phyloP scores from a whole-genome alignment of 257 asterid species.

The Craterostigma plantagineum region DNA sequence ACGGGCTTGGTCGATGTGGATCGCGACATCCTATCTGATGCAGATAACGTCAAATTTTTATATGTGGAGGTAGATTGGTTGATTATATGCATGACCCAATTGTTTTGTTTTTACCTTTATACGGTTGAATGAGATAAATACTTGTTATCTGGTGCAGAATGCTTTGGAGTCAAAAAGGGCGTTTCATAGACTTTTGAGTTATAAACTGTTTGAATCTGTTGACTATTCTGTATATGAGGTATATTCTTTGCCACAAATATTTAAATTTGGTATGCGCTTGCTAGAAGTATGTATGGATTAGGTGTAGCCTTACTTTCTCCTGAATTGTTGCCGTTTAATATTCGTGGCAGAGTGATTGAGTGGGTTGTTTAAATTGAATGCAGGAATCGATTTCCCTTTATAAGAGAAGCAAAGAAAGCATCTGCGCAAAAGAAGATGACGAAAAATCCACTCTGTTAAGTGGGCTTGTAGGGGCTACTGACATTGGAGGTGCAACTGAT shows the following conservation, averaged over 20 bases:
- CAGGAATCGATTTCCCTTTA: too few relatives aligned
- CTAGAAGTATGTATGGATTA: too few relatives aligned
- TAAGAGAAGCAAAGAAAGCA: too few relatives aligned
- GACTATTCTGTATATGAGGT: constrained; percentile 73
- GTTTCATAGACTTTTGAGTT: constrained; percentile 17
- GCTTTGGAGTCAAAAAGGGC: constrained; percentile 22
- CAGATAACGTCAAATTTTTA: constrained; percentile 26
- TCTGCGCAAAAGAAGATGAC: too few relatives aligned
- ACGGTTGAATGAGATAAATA: neutral
- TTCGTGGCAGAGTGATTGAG: too few relatives aligned
- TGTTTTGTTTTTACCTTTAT: constrained; percentile 3
- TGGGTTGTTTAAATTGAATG: too few relatives aligned
- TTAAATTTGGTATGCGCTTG: too few relatives aligned
- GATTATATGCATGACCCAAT: neutral
- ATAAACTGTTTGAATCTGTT: constrained; percentile 26
- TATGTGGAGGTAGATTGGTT: constrained; percentile 48
- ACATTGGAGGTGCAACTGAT: too few relatives aligned
- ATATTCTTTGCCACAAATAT: constrained; percentile 5
- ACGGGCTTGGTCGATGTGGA: constrained; percentile 25
- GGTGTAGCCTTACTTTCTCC: too few relatives aligned
- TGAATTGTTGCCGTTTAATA: too few relatives aligned
- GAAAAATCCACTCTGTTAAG: too few relatives aligned
- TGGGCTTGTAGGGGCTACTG: too few relatives aligned
- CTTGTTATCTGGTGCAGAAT: constrained; percentile 15
- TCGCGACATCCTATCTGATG: constrained; percentile 17